phyloP scores from a whole-genome alignment of 192 early-diverging fungal species.

The Backusella westeae region DNA sequence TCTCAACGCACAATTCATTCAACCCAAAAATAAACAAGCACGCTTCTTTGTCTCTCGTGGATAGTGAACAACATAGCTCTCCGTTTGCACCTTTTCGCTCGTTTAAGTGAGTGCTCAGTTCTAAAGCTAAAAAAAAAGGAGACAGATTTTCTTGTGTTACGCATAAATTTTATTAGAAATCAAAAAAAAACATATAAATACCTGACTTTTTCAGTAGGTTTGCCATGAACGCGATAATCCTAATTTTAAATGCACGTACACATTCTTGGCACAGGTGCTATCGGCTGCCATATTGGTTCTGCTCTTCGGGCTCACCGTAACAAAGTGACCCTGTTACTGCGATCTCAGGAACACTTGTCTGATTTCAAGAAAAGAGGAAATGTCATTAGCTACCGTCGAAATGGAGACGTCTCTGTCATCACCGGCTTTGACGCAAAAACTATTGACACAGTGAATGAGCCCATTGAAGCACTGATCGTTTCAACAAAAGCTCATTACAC shows the following conservation, averaged over 20 bases:
- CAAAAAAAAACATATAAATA: not conserved
- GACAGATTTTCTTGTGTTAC: not conserved
- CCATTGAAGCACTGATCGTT: conserved; percentile 51
- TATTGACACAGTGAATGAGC: not conserved
- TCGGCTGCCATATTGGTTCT: conserved; percentile 64
- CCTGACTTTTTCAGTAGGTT: not conserved
- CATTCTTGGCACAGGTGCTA: conserved; percentile 67
- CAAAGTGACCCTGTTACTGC: conserved; percentile 57
- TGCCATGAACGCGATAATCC: not conserved
- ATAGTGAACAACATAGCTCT: too few species aligned
- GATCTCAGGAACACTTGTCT: conserved; percentile 23
- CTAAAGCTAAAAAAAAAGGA: not conserved
- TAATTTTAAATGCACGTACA: conserved; percentile 40
- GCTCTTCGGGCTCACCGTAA: conserved; percentile 43
- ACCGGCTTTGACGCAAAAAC: not conserved
- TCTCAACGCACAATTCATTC: too few species aligned
- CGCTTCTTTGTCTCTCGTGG: too few species aligned
- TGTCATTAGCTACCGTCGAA: conserved; percentile 5
- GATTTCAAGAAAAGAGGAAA: conserved; percentile 12
- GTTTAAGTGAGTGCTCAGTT: not conserved
- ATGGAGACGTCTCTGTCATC: not conserved
- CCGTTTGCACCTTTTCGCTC: too few species aligned
- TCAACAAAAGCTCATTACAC: conserved; percentile 68
- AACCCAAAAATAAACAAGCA: too few species aligned
- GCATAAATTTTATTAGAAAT: not conserved